phyloP scores from a whole-genome alignment of 1,284 basidiomycete genomes.

The Moesziomyces antarcticus region DNA sequence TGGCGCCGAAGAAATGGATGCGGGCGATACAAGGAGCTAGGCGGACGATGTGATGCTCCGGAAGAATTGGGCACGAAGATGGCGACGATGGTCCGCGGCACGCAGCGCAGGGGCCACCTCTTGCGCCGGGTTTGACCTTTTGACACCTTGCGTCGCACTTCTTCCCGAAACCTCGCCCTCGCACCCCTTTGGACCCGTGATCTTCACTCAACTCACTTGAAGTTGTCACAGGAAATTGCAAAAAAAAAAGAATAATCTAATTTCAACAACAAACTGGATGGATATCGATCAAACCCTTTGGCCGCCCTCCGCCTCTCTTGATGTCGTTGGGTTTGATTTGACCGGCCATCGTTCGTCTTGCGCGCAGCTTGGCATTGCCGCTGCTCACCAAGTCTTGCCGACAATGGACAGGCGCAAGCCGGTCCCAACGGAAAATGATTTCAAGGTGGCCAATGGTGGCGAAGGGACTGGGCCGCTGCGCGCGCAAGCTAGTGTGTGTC shows the following conservation, averaged over 20 bases:
- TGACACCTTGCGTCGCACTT: slow-evolving; percentile 8
- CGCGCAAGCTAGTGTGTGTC: no score
- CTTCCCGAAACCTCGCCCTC: slow-evolving; percentile 13
- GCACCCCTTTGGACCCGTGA: slow-evolving; percentile 22
- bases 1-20: no score
- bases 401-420: no score
- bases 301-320: background rate
- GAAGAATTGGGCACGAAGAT: background rate
- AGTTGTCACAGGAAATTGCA: background rate
- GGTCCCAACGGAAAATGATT: no score
- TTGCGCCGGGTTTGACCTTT: no score
- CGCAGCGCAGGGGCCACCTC: slow-evolving; percentile 24
- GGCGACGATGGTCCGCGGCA: background rate
- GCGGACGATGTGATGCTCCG: background rate
- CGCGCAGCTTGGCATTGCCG: no score
- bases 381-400: no score
- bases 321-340: no score
- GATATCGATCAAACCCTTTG: background rate
- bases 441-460: no score
- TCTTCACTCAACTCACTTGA: slow-evolving; percentile 3
- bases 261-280: background rate
- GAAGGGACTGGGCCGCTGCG: no score
- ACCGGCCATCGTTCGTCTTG: no score
- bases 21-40: background rate
- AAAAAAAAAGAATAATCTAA: background rate